phyloP scores from a whole-genome alignment of 768 basidiomycete genomes.

The Lactarius vividus region DNA sequence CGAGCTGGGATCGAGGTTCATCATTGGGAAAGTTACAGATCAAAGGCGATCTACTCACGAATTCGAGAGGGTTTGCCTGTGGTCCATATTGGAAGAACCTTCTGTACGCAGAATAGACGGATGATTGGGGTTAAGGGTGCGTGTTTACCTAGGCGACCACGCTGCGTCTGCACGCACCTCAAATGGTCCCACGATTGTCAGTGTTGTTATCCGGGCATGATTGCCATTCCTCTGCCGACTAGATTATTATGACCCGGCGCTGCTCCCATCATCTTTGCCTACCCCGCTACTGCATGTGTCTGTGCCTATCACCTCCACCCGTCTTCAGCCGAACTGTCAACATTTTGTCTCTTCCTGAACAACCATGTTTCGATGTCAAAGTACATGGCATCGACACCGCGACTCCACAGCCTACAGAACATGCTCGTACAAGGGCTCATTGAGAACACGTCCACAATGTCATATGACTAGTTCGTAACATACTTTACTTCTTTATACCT shows the following conservation, averaged over 20 bases:
- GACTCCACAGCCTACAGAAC: slow-evolving; percentile 40
- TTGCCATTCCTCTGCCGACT: no score
- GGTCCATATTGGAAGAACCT: background rate
- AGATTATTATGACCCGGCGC: no score
- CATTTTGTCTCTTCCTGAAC: no score
- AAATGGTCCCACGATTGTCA: no score
- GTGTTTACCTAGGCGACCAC: background rate
- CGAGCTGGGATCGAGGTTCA: background rate
- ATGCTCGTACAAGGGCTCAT: slow-evolving; percentile 75
- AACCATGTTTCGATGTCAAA: no score
- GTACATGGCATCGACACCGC: slow-evolving; percentile 46
- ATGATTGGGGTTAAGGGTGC: background rate
- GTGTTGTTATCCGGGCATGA: no score
- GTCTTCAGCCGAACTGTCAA: no score
- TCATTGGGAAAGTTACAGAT: background rate
- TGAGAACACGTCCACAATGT: slow-evolving; percentile 96
- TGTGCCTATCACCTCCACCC: background rate
- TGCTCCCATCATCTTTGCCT: no score
- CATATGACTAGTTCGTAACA: slow-evolving; percentile 78
- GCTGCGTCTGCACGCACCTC: no score
- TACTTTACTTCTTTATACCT: slow-evolving; percentile 2
- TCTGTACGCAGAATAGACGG: background rate
- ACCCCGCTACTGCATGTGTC: background rate
- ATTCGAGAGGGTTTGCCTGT: background rate
- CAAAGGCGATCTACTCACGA: background rate